Conservation (phyloP, 345 rosid species). For the Brassica nigra region DNA sequence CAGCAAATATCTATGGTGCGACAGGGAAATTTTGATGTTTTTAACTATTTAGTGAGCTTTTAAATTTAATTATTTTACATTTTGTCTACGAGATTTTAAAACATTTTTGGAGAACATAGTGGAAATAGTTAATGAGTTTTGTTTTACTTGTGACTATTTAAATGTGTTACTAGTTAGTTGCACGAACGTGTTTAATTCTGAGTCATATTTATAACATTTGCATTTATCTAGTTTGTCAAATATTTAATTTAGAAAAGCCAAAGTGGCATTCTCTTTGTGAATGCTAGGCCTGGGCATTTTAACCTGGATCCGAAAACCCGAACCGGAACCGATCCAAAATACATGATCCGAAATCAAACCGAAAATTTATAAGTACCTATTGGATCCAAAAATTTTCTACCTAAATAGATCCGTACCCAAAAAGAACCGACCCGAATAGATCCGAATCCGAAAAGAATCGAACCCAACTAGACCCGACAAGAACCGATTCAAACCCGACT, state of each 20-base stretch:
- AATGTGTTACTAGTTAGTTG: conserved; percentile 16
- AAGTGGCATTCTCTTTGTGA: conserved; percentile 59
- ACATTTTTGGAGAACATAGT: conserved; percentile 43
- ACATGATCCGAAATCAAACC: no score
- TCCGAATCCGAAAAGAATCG: no score
- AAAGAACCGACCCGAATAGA: no score
- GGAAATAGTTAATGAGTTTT: conserved; percentile 16
- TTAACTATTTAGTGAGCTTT: conserved; percentile 8
- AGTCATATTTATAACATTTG: neutral
- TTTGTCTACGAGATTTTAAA: conserved; percentile 31
- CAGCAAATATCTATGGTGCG: conserved; percentile 24
- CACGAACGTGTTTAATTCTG: conserved; percentile 38
- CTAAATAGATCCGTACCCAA: no score
- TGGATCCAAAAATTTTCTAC: no score
- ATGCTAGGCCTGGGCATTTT: neutral
- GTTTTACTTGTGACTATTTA: conserved; percentile 3
- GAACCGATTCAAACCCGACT: no score
- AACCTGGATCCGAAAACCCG: no score
- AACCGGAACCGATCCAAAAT: no score
- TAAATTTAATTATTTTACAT: conserved; percentile 37
- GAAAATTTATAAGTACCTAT: no score
- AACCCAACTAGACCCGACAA: no score
- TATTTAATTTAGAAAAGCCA: conserved; percentile 34
- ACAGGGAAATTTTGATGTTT: conserved; percentile 42
- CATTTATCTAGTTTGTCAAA: neutral